Conservation (phyloP, 2,329 filamentous ascomycete species). For the Aspergillus carbonarius region DNA sequence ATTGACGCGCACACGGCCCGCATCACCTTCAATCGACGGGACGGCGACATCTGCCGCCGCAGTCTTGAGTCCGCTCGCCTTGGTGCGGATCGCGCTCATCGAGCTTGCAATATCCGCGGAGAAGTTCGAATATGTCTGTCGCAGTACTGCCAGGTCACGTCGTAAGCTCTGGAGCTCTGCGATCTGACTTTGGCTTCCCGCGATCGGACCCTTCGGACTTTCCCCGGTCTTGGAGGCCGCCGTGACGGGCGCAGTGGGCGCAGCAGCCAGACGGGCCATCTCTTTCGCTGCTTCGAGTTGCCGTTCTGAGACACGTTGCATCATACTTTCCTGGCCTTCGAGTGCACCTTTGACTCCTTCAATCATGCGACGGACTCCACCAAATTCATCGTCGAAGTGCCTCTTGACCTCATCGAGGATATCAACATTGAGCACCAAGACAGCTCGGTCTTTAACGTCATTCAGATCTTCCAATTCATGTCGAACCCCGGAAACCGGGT, state of each 20-base stretch:
- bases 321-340: constrained; percentile 75
- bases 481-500: constrained; percentile 90
- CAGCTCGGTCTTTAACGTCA: constrained; percentile 92
- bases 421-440: constrained; percentile 93
- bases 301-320: constrained; percentile 84
- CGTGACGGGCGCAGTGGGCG: constrained; percentile 39
- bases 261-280: constrained; percentile 65
- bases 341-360: constrained; percentile 81
- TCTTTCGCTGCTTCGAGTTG: constrained; percentile 89
- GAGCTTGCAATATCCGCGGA: constrained; percentile 83
- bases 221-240: constrained; percentile 25
- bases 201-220: constrained; percentile 27
- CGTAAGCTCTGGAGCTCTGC: constrained; percentile 78
- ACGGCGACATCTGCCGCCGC: constrained; percentile 68
- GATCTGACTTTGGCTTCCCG: constrained; percentile 60
- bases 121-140: constrained; percentile 91
- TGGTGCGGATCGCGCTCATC: constrained; percentile 78
- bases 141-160: constrained; percentile 83
- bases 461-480: constrained; percentile 91
- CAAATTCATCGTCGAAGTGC: constrained; percentile 90
- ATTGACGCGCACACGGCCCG: constrained; percentile 82
- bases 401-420: constrained; percentile 92
- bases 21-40: constrained; percentile 71
- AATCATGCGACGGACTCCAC: constrained; percentile 75
- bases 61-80: constrained; percentile 77